Evolutionary conservation across 768 basidiomycete species (phyloP), one percentile per base, ranked within the genome.

Genomic region (Pholiota conissans): DNA sequence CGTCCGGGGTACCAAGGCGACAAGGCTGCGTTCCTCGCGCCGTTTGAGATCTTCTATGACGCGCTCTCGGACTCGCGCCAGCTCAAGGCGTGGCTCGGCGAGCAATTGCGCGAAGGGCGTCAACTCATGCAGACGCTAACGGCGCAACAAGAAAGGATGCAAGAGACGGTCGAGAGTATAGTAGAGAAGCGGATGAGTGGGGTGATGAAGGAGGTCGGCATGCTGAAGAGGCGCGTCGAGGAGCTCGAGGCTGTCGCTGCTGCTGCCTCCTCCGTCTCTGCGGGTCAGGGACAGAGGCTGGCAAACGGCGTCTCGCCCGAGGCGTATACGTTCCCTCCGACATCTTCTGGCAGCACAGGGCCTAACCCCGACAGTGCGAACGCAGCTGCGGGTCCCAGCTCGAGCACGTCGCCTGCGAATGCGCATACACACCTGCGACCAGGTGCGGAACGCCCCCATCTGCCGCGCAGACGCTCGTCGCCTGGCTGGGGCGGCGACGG

Each of bases 1-100:
- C 83, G 81, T 37, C 82, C 85, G 1, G 80, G 79, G 11, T 85
- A 84, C 65, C 65, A 81, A 9, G 81, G 82, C 22, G 87, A 88
- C 65, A 91, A 88, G 68, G 76, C 83, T 0, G 86, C 90, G 18
- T 95, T 95, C 70, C 73, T 95, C 48, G 84, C 87, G 0, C 91
- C 90, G 2, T 95, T 94, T 62, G 90, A 89, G 65, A 71, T 80
- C 51, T 94, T 95, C 71, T 95, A 93, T 67, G 91, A 94, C 58
- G 87, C 91, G 3, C 82, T 95, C 29, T 81, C 86, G 54, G 93
- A 93, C 69, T 85, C 89, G 14, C 86, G 84, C 66, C 84, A 90
- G 65, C 81, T 94, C 56, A 92, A 93, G 73, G 65, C 69, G 34
- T 91, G 91, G 87, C 77, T 94, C 6, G 75, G 78, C 22, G 88